Evolutionary conservation across 140 eudicot genomes (phyloP), one percentile per base, ranked within the genome.

Genomic region (Bidens hawaiensis): DNA sequence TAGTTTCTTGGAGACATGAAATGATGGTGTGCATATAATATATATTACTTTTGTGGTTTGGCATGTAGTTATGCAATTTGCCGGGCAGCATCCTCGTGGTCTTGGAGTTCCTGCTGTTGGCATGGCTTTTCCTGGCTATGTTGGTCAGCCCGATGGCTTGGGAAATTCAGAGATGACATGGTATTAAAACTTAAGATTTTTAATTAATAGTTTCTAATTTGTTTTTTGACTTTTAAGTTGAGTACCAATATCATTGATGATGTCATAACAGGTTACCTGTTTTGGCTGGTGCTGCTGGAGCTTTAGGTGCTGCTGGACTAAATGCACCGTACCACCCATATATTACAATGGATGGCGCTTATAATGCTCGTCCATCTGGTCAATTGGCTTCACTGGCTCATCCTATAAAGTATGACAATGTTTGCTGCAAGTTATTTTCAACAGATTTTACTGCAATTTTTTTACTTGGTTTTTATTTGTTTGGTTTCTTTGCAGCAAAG

Each of bases 161-260:
- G 99, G 97, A 66, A 94, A 74, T 73, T 94, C 99, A 69, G 97
- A 94, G 80, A 94, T 94, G 99, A 94, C 99, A 48, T 94, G 99
- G 99, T 94, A 88, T 49, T 18, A 36, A 12, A 49, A 17, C 34
- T 64, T 49, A 11, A 30, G 36, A 31, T 1, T 31, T 31, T 31
- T 2, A 2, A 31, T 1, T 6, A 5, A 31, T 38, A 11, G 45
- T 38, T 5, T 11, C 49, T 19, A 27, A 33, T 46, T 30, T 64
- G 28, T 6, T 59, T 41, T 12, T 1, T n/a, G n/a, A n/a, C 43
- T 2, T 5, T 54, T 54, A 16, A 47, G 60, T 23, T 56, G 70
- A 34, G 19, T 41, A 17, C 19, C 13, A 30, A 67, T 19, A 13
- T 52, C 1, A 7, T 73, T 45, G 27, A 56, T 52, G 11, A 47